Evolutionary conservation across 108 stramenopile genomes (phyloP), one percentile per base, ranked within the genome.

Genomic region (Craspedostauros australis): DNA sequence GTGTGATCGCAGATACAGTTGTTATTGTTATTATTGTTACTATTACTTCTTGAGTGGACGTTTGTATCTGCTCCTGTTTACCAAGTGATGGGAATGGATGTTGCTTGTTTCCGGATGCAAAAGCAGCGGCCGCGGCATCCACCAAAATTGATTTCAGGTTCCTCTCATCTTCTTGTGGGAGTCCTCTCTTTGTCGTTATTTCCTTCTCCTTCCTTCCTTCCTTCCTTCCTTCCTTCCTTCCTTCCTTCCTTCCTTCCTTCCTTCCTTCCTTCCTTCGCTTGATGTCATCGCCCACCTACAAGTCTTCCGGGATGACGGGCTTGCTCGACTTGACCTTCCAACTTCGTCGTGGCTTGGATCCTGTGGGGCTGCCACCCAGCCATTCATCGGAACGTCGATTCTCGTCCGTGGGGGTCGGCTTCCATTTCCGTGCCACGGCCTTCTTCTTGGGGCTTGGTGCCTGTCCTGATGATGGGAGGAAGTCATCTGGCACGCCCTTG

Each of bases 361-460:
- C 54, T 5, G 22, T 40, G 12, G 54, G 54, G 24, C 23, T 41
- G 20, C 51, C 51, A 23, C 54, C 54, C 7, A 54, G 14, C 38
- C 38, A 54, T 18, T 54, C 54, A 54, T 54, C 54, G 1, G 39
- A 39, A n/a, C 54, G 54, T 9, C 54, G 38, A n/a, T 54, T 54
- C 39, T 54, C 54, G 11, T 54, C 54, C 11, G 54, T 54, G n/a
- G 54, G 54, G 12, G 54, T 41, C 0, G 54, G 39, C 23, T 54
- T 54, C 54, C 54, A 54, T 40, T 54, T 54, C n/a, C 54, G 54
- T 24, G 34, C 16, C 26, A 15, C 14, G 50, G 23, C 9, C 22
- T 27, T 54, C 54, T 39, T 39, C 23, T 6, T 23, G 54, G 54
- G 7, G 40, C 42, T 23, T n/a, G 19, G 1, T 41, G 9, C 7